A percentile compares a stretch with the other conserved stretches of the same genome.
phyloP scores from a whole-genome alignment of 148 eudicot genomes.

The Camellia lanceoleosa region DNA sequence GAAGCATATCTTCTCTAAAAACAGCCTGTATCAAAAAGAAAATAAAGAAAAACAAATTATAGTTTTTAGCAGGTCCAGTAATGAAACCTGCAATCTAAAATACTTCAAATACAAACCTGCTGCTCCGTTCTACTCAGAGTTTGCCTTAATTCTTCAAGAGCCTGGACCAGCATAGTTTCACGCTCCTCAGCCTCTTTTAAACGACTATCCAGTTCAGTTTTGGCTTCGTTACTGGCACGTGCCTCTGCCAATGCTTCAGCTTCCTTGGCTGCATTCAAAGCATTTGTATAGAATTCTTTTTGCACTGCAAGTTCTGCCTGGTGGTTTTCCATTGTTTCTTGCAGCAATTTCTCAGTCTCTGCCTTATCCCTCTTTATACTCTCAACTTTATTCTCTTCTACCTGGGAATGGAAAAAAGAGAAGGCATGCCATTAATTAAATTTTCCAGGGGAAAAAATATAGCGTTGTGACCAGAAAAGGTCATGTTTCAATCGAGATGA shows the following conservation, averaged over 20 bases:
- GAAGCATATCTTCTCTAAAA: slow-evolving; percentile 82
- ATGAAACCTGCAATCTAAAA: slow-evolving; percentile 8
- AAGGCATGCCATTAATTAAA: neutral
- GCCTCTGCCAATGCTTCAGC: slow-evolving; percentile 90
- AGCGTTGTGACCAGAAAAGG: neutral
- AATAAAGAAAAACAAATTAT: neutral
- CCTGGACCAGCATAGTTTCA: slow-evolving; percentile 84
- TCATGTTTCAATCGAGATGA: slow-evolving; percentile 10
- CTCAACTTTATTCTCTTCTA: slow-evolving; percentile 94
- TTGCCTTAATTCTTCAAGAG: slow-evolving; percentile 90
- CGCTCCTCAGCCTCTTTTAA: slow-evolving; percentile 85
- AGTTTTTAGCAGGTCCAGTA: neutral
- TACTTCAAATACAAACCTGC: slow-evolving; percentile 50
- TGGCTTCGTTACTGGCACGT: slow-evolving; percentile 83
- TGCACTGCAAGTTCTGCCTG: slow-evolving; percentile 91
- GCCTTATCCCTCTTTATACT: slow-evolving; percentile 87
- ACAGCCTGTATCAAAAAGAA: slow-evolving; percentile 48
- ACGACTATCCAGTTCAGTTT: slow-evolving; percentile 78
- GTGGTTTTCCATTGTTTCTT: slow-evolving; percentile 91
- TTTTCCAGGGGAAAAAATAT: neutral
- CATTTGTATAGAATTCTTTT: slow-evolving; percentile 80
- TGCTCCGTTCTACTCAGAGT: slow-evolving; percentile 89
- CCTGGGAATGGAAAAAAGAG: slow-evolving; percentile 36
- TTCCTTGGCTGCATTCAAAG: slow-evolving; percentile 86
- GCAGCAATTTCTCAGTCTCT: slow-evolving; percentile 88